Evolutionary conservation across 1,139 yeast species (phyloP), one percentile per base, ranked within the genome.

Genomic region (Pichia sp.): DNA sequence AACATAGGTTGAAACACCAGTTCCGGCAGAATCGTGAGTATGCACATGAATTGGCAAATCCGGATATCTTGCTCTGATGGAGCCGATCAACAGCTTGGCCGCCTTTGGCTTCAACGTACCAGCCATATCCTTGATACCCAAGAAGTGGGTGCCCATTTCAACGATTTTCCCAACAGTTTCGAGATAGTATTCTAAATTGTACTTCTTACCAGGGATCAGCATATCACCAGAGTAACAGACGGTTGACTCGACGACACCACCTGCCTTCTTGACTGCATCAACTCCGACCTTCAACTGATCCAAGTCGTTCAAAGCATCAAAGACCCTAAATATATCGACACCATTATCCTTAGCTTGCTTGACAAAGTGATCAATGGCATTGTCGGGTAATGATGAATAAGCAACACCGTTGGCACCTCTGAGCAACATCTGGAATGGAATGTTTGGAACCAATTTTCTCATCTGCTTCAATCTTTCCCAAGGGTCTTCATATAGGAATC

Each of bases 321-420:
- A 93, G 47, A 93, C 99, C 73, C 99, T 84, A 80, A 93, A 93
- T 62, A 93, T 88, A 73, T 93, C 99, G 62, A 93, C 96, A 72
- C 99, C 99, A 62, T 84, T 87, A 60, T 88, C 90, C 76, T 90
- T 90, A 51, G 99, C 99, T 77, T 92, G 95, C 67, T 78, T 75
- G 60, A 92, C 96, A 72, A 93, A 93, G 69, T 93, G 98, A 71
- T 93, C 98, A 74, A 93, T 93, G 55, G 98, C 99, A 68, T 95
- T 95, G 72, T 95, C 99, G 43, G 99, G 99, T 67, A 93, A 78
- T 10, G 98, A 92, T 54, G 97, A 88, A 77, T 93, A 93, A 34
- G 98, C 99, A 54, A 93, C 96, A 75, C 99, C 99, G 71, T 95
- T 93, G 57, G 99, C 99, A 70, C 99, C 99, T 78, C 99, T 87